Percentiles rank a stretch among this genome's conserved stretches.
Conservation (phyloP, 2,329 filamentous ascomycete species). For the Verruconis gallopava region DNA sequence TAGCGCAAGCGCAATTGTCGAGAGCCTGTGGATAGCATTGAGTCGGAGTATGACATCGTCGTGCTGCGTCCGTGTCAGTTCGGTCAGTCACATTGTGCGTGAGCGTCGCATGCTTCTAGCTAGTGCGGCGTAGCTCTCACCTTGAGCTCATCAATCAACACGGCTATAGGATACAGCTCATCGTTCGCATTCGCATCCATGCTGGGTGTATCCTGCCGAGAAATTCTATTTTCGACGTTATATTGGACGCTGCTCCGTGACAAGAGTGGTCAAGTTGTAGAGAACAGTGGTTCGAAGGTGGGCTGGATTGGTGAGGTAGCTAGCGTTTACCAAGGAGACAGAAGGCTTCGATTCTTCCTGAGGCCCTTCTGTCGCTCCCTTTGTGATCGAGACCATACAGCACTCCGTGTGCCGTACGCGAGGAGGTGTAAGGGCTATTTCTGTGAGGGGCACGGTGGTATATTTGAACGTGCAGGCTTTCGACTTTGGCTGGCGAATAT, state of each 20-base stretch:
- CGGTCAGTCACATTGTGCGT: background rate
- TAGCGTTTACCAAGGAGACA: background rate
- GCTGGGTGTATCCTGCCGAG: no score
- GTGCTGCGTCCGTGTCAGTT: slow-evolving; percentile 49
- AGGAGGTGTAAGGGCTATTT: no score
- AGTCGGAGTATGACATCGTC: slow-evolving; percentile 95
- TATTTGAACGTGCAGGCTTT: no score
- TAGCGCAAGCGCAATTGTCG: slow-evolving; percentile 91
- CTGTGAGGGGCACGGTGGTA: no score
- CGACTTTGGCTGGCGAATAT: background rate
- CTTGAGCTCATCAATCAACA: slow-evolving; percentile 99
- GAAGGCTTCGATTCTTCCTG: background rate
- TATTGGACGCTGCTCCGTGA: no score
- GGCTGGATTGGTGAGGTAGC: slow-evolving; percentile 11
- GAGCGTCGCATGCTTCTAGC: background rate
- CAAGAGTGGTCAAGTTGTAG: no score
- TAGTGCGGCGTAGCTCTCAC: slow-evolving; percentile 31
- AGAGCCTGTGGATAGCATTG: slow-evolving; percentile 96
- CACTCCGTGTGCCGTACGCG: no score
- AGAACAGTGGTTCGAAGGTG: no score
- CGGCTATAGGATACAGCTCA: slow-evolving; percentile 98
- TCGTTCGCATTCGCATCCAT: slow-evolving; percentile 94
- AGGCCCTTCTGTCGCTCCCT: no score
- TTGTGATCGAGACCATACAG: no score
- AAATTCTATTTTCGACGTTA: no score